phyloP scores from a whole-genome alignment of 73 alveolate species.

The Tetrahymena thermophila region DNA sequence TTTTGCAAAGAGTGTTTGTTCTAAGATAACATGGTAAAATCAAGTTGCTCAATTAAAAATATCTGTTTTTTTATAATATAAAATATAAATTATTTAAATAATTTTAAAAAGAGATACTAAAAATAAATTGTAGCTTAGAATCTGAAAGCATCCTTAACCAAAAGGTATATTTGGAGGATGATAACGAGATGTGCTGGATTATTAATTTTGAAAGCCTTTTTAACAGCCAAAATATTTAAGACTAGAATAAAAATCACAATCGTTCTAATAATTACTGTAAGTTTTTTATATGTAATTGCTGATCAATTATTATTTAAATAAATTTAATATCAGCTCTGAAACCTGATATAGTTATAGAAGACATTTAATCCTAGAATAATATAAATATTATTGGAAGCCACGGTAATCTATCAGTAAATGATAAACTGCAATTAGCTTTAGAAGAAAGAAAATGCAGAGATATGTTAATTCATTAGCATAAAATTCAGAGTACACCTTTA shows the following conservation, averaged over 20 bases:
- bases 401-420: neutral
- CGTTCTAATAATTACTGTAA: neutral
- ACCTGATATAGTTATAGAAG: neutral
- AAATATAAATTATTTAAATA: no score
- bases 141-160: neutral
- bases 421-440: neutral
- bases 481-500: neutral
- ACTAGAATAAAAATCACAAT: neutral
- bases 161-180: neutral
- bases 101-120: neutral
- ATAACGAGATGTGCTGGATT: neutral
- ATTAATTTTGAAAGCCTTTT: neutral
- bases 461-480: neutral
- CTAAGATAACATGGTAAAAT: no score
- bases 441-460: neutral
- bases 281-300: neutral
- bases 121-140: neutral
- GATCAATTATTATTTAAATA: no score
- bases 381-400: neutral
- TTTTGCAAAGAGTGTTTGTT: no score
- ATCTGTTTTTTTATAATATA: no score
- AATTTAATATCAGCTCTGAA: neutral
- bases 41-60: no score
- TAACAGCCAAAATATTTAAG: neutral
- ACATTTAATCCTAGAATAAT: no score